phyloP scores from a whole-genome alignment of 768 basidiomycete genomes.

The Obba rivulosa region DNA sequence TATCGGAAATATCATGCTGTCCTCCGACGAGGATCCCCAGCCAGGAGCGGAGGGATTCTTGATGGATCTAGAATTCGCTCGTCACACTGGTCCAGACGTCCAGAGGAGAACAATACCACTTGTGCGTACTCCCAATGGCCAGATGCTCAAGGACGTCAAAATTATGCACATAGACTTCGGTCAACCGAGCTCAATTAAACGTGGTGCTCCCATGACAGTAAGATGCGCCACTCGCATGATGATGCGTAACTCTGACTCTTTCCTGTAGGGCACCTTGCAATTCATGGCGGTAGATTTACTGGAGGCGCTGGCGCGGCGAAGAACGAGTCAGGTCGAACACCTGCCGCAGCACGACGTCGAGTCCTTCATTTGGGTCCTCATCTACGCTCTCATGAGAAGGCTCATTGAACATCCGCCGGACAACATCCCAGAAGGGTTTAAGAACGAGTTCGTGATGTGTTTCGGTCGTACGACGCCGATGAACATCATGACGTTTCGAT shows the following conservation, averaged over 20 bases:
- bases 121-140: neutral
- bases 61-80: neutral
- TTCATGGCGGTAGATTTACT: neutral
- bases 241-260: neutral
- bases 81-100: neutral
- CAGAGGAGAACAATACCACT: neutral
- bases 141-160: neutral
- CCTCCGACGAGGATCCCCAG: no score
- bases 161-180: neutral
- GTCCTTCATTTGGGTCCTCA: neutral
- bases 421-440: no score
- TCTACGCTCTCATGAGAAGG: neutral
- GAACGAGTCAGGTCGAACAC: neutral
- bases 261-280: neutral
- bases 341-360: neutral
- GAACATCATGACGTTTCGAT: no score
- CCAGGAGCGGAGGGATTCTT: neutral
- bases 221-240: neutral
- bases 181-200: neutral
- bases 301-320: neutral
- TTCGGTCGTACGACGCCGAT: no score
- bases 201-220: neutral
- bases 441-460: no score
- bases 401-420: no score
- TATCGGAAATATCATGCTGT: neutral